A percentile compares a stretch with the other conserved stretches of the same genome.
phyloP scores from a whole-genome alignment of 441 rosid species.

The Euphorbia schlechtendalii region DNA sequence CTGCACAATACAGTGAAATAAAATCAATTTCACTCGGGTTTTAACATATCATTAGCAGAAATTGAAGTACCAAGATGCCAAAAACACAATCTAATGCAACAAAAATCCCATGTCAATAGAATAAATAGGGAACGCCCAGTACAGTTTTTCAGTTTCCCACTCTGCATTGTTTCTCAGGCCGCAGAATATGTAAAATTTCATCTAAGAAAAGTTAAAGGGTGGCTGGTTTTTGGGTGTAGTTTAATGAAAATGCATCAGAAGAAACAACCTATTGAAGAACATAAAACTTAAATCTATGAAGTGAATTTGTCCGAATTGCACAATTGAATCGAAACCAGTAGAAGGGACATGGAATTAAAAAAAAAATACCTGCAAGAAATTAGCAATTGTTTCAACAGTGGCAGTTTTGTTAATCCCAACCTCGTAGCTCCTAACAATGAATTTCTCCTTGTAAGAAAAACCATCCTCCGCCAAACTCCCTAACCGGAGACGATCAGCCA shows the following conservation, averaged over 20 bases:
- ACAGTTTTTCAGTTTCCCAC: no score
- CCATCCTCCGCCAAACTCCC: slow-evolving; percentile 77
- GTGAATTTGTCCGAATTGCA: neutral
- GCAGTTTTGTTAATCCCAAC: slow-evolving; percentile 95
- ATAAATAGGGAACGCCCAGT: neutral
- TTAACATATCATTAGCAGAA: neutral
- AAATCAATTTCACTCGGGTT: no score
- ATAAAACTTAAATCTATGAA: neutral
- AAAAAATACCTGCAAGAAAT: slow-evolving; percentile 69
- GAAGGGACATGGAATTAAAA: neutral
- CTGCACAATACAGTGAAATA: slow-evolving; percentile 23
- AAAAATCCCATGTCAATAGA: neutral
- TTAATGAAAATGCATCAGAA: neutral
- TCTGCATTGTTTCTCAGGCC: neutral
- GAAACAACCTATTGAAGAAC: neutral
- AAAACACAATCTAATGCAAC: neutral
- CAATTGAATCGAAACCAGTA: slow-evolving; percentile 2
- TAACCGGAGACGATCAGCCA: slow-evolving; percentile 62
- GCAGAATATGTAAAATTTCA: neutral
- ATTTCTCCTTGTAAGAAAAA: slow-evolving; percentile 80
- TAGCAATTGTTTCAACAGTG: slow-evolving; percentile 86
- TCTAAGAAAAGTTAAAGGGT: neutral
- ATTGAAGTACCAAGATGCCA: neutral
- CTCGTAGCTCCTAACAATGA: slow-evolving; percentile 76
- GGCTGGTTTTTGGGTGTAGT: neutral